A percentile compares a stretch with the other conserved stretches of the same genome.
Conservation (phyloP, 2,329 filamentous ascomycete species). For the Hypoxylon sp. region DNA sequence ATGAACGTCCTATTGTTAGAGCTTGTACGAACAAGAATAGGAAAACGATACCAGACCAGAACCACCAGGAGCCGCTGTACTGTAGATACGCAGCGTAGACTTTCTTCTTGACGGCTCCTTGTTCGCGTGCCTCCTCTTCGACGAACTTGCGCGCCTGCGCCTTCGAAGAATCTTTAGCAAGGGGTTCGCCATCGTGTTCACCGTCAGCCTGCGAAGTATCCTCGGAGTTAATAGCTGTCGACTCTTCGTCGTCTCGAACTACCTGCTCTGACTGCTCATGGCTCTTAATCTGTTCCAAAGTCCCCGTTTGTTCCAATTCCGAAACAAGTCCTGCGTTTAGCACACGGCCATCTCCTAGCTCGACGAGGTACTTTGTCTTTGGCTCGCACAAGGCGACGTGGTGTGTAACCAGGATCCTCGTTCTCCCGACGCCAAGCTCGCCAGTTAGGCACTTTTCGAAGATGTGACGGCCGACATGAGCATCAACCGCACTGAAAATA, state of each 20-base stretch:
- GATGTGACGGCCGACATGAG: constrained; percentile 83
- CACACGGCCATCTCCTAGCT: constrained; percentile 78
- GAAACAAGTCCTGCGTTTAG: constrained; percentile 75
- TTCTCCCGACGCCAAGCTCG: constrained; percentile 77
- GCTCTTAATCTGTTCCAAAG: constrained; percentile 69
- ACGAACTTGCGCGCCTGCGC: constrained; percentile 76
- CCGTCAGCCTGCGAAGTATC: constrained; percentile 61
- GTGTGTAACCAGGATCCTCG: constrained; percentile 85
- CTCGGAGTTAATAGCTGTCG: constrained; percentile 70
- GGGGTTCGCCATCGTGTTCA: constrained; percentile 57
- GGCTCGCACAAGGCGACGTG: constrained; percentile 80
- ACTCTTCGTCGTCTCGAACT: constrained; percentile 64
- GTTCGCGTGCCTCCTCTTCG: constrained; percentile 80
- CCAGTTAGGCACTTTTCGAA: constrained; percentile 83
- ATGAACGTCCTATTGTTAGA: constrained; percentile 71
- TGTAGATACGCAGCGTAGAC: constrained; percentile 79
- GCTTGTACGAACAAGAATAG: constrained; percentile 70
- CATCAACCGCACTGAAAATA: constrained; percentile 86
- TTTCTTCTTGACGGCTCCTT: constrained; percentile 75
- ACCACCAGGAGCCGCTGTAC: constrained; percentile 74
- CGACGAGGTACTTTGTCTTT: constrained; percentile 80
- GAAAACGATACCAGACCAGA: constrained; percentile 70
- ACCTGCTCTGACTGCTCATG: constrained; percentile 66
- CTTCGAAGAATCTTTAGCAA: constrained; percentile 68
- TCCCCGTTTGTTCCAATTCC: constrained; percentile 73